Conservation (phyloP, 2,329 filamentous ascomycete genomes). For the Aspergillus sp. region DNA sequence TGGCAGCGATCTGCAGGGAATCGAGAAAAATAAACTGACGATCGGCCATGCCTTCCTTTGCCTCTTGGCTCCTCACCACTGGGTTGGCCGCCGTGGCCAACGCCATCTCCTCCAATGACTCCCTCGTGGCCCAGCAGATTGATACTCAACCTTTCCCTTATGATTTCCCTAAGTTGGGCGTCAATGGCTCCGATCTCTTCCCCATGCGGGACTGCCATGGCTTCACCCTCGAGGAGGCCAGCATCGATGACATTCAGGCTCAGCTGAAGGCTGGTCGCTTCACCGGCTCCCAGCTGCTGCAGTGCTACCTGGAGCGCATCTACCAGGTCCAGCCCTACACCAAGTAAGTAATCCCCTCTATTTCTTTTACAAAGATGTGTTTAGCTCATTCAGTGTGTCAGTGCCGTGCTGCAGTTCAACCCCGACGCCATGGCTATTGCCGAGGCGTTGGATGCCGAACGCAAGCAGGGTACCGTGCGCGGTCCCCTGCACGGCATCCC, state of each 20-base stretch:
- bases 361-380: neutral
- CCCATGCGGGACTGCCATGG: slow-evolving; percentile 64
- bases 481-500: slow-evolving; percentile 74
- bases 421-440: slow-evolving; percentile 68
- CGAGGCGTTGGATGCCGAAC: slow-evolving; percentile 60
- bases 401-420: slow-evolving; percentile 64
- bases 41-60: slow-evolving; percentile 5
- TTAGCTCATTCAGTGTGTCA: slow-evolving; percentile 10
- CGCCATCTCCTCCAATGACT: slow-evolving; percentile 17
- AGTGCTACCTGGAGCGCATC: slow-evolving; percentile 64
- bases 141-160: slow-evolving; percentile 34
- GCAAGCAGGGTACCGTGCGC: slow-evolving; percentile 57
- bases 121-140: slow-evolving; percentile 37
- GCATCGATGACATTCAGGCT: slow-evolving; percentile 67
- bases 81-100: slow-evolving; percentile 23
- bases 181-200: slow-evolving; percentile 50
- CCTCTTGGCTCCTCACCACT: slow-evolving; percentile 17
- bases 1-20: neutral
- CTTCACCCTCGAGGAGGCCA: slow-evolving; percentile 67
- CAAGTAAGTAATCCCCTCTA: slow-evolving; percentile 48
- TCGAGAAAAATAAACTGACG: neutral
- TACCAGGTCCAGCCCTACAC: slow-evolving; percentile 66
- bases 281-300: slow-evolving; percentile 59
- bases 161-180: slow-evolving; percentile 42
- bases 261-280: slow-evolving; percentile 58